phyloP scores from a whole-genome alignment of 2,329 filamentous ascomycete genomes.

The Paecilomyces formosus region DNA sequence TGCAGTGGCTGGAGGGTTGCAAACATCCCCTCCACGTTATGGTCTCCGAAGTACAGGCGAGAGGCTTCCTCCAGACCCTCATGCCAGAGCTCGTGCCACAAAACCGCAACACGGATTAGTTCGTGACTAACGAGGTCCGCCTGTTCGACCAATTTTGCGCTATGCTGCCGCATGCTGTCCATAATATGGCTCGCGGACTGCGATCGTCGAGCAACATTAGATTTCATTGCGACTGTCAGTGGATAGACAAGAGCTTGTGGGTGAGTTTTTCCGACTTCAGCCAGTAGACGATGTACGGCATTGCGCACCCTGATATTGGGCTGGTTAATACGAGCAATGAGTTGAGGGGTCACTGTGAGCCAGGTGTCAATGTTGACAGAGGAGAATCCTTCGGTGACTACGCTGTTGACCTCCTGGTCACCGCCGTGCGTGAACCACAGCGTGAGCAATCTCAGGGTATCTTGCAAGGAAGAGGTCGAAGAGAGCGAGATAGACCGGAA shows the following conservation, averaged over 20 bases:
- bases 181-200: constrained; percentile 88
- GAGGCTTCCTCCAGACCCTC: constrained; percentile 96
- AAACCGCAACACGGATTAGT: constrained; percentile 88
- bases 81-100: constrained; percentile 99
- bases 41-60: constrained; percentile 91
- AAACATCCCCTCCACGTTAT: constrained; percentile 98
- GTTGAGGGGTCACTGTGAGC: constrained; percentile 95
- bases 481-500: constrained; percentile 95
- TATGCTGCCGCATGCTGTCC: constrained; percentile 96
- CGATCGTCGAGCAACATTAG: constrained; percentile 74
- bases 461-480: constrained; percentile 85
- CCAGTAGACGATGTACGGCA: constrained; percentile 84
- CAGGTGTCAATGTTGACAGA: constrained; percentile 95
- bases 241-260: constrained; percentile 96
- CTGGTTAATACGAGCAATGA: constrained; percentile 96
- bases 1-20: constrained; percentile 82
- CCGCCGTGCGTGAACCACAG: constrained; percentile 95
- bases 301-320: constrained; percentile 81
- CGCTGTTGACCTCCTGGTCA: constrained; percentile 75
- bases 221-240: constrained; percentile 96
- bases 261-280: constrained; percentile 87
- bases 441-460: constrained; percentile 84
- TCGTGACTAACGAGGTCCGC: constrained; percentile 93
- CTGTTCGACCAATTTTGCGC: constrained; percentile 84
- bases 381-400: constrained; percentile 82